These are phyloP conservation scores for Coemansia sp. DNA, from an alignment of 192 early-diverging fungal genomes.

Conservation along the genomic window DNA sequence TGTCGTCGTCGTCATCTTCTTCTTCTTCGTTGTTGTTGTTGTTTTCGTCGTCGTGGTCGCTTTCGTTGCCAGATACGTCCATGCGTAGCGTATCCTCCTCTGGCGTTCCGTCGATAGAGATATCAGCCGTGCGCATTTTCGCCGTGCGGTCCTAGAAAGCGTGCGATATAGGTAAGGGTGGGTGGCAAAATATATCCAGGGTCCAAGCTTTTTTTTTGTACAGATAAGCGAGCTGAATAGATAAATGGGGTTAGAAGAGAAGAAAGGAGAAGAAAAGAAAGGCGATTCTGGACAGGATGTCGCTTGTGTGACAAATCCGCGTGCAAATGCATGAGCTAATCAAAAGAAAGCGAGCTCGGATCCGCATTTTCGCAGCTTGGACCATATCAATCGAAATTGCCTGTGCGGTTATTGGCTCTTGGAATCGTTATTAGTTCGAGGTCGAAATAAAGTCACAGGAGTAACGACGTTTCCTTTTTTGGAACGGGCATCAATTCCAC, in stretches of 20 bases:
- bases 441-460: too few species aligned
- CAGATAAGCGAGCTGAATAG: not conserved
- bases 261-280: not conserved
- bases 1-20: constrained; percentile 16
- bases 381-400: not conserved
- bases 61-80: constrained; percentile 16
- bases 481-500: too few species aligned
- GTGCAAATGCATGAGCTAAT: not conserved
- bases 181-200: not conserved
- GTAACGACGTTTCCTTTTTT: too few species aligned
- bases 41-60: constrained; percentile 13
- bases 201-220: not conserved
- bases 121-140: constrained; percentile 6
- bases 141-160: not conserved
- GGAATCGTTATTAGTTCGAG: too few species aligned
- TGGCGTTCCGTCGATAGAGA: not conserved
- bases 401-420: not conserved
- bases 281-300: not conserved
- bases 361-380: not conserved
- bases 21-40: constrained; percentile 14
- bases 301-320: too few species aligned
- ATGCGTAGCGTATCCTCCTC: constrained; percentile 5
- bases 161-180: too few species aligned
- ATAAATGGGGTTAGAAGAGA: not conserved
- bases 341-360: not conserved